phyloP scores from a whole-genome alignment of 2,329 filamentous ascomycete genomes.

The Fonsecaea multimorphosa region DNA sequence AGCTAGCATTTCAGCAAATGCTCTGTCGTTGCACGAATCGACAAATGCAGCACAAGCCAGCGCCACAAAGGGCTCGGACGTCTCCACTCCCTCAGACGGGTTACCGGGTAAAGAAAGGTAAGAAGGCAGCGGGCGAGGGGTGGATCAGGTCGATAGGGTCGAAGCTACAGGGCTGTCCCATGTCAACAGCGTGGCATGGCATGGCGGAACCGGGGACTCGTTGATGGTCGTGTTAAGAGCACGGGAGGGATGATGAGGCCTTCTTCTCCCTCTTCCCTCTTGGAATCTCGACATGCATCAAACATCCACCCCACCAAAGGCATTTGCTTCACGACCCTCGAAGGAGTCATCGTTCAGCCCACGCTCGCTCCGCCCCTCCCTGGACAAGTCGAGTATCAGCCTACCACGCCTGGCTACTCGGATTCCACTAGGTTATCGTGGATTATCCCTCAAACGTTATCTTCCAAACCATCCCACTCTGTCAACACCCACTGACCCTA shows the following conservation, averaged over 20 bases:
- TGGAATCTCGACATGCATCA: neutral
- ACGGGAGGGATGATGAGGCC: slow-evolving; percentile 13
- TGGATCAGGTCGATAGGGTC: slow-evolving; percentile 10
- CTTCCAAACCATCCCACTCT: slow-evolving; percentile 18
- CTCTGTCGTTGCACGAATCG: slow-evolving; percentile 8
- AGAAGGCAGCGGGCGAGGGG: neutral
- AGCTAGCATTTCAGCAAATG: slow-evolving; percentile 13
- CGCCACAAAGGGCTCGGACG: slow-evolving; percentile 12
- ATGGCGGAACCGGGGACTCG: slow-evolving; percentile 14
- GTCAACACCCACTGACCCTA: neutral
- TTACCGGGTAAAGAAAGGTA: slow-evolving; percentile 12
- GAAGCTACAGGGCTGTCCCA: slow-evolving; percentile 6
- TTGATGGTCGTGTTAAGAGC: neutral
- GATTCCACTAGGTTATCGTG: slow-evolving; percentile 3
- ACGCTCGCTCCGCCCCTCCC: neutral
- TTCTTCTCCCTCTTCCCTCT: neutral
- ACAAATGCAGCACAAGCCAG: slow-evolving; percentile 13
- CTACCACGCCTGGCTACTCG: neutral
- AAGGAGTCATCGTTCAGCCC: neutral
- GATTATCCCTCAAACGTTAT: slow-evolving; percentile 8
- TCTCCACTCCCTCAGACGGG: slow-evolving; percentile 15
- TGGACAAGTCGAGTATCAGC: neutral
- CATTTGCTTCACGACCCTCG: no score
- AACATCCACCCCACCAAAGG: neutral
- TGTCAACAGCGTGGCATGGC: slow-evolving; percentile 14